Percentiles rank a stretch among this genome's conserved stretches.
Conservation (phyloP, 441 rosid genomes). For the Erodium texanum region DNA sequence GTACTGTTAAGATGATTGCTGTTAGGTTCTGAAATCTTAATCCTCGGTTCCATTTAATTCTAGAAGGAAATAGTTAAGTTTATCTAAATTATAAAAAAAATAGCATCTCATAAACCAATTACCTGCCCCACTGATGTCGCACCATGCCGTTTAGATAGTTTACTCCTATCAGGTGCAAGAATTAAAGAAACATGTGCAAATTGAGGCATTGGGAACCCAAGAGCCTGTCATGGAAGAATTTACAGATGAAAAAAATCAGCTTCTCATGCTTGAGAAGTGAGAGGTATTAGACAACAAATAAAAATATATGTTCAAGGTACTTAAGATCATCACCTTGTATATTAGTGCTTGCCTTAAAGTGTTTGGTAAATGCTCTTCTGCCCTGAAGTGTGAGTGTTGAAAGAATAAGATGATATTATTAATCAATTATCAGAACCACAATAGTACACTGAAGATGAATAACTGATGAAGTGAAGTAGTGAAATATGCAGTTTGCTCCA, state of each 20-base stretch:
- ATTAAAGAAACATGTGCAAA: conserved; percentile 92
- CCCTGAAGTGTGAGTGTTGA: conserved; percentile 38
- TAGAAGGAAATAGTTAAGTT: background rate
- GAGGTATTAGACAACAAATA: background rate
- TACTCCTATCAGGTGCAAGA: conserved; percentile 93
- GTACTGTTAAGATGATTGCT: conserved; percentile 36
- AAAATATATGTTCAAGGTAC: background rate
- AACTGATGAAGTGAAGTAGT: conserved; percentile 2
- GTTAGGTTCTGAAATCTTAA: conserved; percentile 10
- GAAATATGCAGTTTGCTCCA: background rate
- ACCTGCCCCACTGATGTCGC: conserved; percentile 97
- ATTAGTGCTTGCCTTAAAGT: conserved; percentile 83
- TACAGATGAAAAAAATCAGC: conserved; percentile 14
- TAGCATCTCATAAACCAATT: conserved; percentile 9
- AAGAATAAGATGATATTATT: conserved; percentile 9
- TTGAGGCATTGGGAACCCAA: conserved; percentile 76
- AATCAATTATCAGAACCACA: conserved; percentile 1
- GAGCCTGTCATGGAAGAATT: conserved; percentile 49
- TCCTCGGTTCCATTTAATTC: background rate
- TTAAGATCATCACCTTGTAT: conserved; percentile 50
- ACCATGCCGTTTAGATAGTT: conserved; percentile 88
- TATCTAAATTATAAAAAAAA: conserved; percentile 14
- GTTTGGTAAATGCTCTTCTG: conserved; percentile 92
- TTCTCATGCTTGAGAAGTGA: conserved; percentile 7
- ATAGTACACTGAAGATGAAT: background rate